phyloP scores from a whole-genome alignment of 1,284 basidiomycete species.

The Omphalotus olearius region DNA sequence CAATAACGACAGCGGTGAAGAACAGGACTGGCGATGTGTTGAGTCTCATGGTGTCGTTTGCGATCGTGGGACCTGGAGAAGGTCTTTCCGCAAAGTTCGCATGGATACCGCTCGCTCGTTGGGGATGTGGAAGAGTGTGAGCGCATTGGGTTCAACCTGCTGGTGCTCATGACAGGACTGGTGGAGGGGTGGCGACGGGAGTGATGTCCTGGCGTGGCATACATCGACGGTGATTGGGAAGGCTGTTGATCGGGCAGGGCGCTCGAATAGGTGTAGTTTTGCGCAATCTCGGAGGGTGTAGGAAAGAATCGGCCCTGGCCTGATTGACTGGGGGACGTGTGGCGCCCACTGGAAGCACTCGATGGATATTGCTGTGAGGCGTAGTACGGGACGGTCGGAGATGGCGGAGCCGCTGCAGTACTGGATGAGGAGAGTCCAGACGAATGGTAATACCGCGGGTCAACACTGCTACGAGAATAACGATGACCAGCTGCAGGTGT shows the following conservation, averaged over 20 bases:
- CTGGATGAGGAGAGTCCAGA: constrained; percentile 27
- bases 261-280: constrained; percentile 31
- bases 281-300: constrained; percentile 47
- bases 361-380: constrained; percentile 27
- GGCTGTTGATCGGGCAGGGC: constrained; percentile 16
- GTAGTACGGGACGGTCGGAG: constrained; percentile 24
- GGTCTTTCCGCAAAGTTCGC: constrained; percentile 67
- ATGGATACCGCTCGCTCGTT: constrained; percentile 54
- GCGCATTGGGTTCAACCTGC: constrained; percentile 27
- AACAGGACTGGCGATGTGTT: constrained; percentile 55
- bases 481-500: constrained; percentile 31
- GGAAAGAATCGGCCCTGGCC: constrained; percentile 41
- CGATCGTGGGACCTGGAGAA: constrained; percentile 76
- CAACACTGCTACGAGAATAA: constrained; percentile 26
- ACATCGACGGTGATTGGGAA: constrained; percentile 28
- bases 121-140: constrained; percentile 30
- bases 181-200: constrained; percentile 29
- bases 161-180: constrained; percentile 24
- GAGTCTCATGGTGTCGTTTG: constrained; percentile 75
- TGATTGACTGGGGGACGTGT: constrained; percentile 21
- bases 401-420: constrained; percentile 15
- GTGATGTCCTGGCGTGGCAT: constrained; percentile 32
- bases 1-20: constrained; percentile 65
- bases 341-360: constrained; percentile 18
- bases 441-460: constrained; percentile 28